phyloP scores from a whole-genome alignment of 345 rosid genomes.

The Boechera retrofracta region DNA sequence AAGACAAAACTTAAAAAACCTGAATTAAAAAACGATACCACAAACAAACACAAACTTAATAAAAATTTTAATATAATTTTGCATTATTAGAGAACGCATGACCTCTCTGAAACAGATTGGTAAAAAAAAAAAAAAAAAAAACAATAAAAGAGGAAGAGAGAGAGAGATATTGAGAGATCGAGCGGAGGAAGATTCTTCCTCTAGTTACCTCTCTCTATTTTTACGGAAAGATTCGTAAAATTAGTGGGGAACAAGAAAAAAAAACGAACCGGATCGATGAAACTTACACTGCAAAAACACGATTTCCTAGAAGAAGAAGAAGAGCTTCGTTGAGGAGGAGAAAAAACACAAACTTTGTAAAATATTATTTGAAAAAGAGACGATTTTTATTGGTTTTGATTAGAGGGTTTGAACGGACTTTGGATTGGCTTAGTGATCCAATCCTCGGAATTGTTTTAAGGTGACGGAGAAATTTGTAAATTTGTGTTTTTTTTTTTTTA shows the following conservation, averaged over 20 bases:
- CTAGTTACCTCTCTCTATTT: slow-evolving; percentile 32
- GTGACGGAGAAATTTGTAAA: slow-evolving; percentile 29
- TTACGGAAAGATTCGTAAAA: slow-evolving; percentile 38
- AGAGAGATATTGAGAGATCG: slow-evolving; percentile 20
- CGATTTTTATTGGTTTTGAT: neutral
- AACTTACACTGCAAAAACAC: slow-evolving; percentile 44
- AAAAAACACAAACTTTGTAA: neutral
- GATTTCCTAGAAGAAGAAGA: slow-evolving; percentile 24
- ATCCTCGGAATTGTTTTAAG: slow-evolving; percentile 15
- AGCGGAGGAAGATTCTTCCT: slow-evolving; percentile 46
- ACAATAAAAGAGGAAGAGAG: slow-evolving; percentile 16
- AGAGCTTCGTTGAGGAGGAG: slow-evolving; percentile 16
- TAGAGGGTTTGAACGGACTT: slow-evolving; percentile 10
- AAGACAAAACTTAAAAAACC: slow-evolving; percentile 27
- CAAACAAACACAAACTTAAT: neutral
- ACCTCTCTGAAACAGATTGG: slow-evolving; percentile 27
- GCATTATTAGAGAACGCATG: slow-evolving; percentile 44
- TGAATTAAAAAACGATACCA: neutral
- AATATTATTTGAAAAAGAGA: neutral
- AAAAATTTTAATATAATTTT: neutral
- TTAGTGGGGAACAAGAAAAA: slow-evolving; percentile 1
- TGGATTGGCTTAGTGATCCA: slow-evolving; percentile 32
- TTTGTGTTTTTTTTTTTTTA: neutral
- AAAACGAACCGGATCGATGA: slow-evolving; percentile 35
- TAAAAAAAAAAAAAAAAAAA: slow-evolving; percentile 2